Evolutionary conservation across 1,139 yeast genomes (phyloP), one percentile per base, ranked within the genome.

Genomic region (Candida tropicalis): DNA sequence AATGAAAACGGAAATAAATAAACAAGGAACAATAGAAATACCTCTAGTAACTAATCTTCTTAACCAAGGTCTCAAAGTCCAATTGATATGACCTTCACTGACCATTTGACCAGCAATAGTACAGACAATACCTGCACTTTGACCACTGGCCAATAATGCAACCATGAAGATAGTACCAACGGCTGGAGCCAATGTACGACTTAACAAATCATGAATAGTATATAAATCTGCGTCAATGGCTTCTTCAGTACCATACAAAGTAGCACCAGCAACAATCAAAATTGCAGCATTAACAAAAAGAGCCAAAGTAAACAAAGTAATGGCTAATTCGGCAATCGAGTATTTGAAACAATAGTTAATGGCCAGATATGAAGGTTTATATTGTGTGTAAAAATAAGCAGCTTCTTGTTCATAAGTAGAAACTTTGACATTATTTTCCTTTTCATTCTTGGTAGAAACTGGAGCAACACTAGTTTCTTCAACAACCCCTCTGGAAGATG

Each of bases 21-120:
- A 64, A 58, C 91, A 85, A 2, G 96, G 96, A 4, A 85, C 58
- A 40, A 87, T 81, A 0, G 95, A 82, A 46, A 87, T 79, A 13
- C 76, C 65, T 63, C 96, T 73, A 0, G 95, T 87, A 16, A 81
- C 72, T 3, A 87, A 58, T 54, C 95, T 71, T 59, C 95, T 74
- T 38, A 82, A 58, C 95, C 95, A 87, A 5, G 96, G 95, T 52
- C 68, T 73, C 38, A 85, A 59, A 13, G 77, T 77, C 95, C 95
- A 87, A 47, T 81, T 77, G 35, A 87, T 75, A 58, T 86, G 89
- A 1, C 96, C 95, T 60, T 87, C 95, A 52, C 87, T 77, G 3
- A 87, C 90, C 54, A 87, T 84, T 60, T 87, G 95, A 8, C 95
- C 95, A 0, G 95, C 88, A 64, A 87, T 84, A 0, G 96, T 87